Base-by-base conservation (phyloP, 1,284 basidiomycete genomes). In the Rhodotorula sp. region DNA sequence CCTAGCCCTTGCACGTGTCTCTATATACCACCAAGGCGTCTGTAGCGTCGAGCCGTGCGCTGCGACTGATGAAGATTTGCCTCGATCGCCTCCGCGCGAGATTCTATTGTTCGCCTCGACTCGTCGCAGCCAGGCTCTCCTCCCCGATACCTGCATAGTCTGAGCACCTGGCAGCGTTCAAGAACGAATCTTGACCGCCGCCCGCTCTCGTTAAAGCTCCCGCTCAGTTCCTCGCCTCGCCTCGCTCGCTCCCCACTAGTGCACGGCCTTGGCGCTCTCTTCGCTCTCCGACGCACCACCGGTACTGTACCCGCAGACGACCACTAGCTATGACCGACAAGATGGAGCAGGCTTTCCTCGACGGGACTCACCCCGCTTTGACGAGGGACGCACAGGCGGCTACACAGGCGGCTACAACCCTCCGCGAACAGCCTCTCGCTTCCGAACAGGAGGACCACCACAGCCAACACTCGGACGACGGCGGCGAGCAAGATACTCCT, bases 351-450 rank as follows among this genome's bases (percentile, higher is more conserved):
- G 60, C 63, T 8, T 76, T 69, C 68, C 59, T 76, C 59, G 73
- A 76, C 58, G 75, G 75, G 7, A 72, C 73, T 8, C 75, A 76
- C 60, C 75, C 75, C 16, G 75, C 75, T 18, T 58, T 76, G n/a
- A 29, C 34, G 1, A 68, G 72, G 39, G 59, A 72, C 60, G 73
- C 69, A 26, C 47, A 65, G 10, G 65, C 67, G 3, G 66, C 68
- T 57, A 47, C 69, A 26, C 47, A 65, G 10, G 65, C 67, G 3
- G 66, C 68, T 57, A 47, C 49, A 1, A 43, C 57, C 18, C 65
- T 74, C 46, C 68, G 73, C n/a, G 58, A 21, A 21, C 61, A 5
- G 57, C 58, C 10, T 62, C 71, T 7, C 46, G 62, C 26, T 60
- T 34, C 62, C 29, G 18, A 21, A 29, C 23, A 39, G 46, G 34